phyloP scores from a whole-genome alignment of 2,329 filamentous ascomycete species.

The Tolypocladium pustulatum region DNA sequence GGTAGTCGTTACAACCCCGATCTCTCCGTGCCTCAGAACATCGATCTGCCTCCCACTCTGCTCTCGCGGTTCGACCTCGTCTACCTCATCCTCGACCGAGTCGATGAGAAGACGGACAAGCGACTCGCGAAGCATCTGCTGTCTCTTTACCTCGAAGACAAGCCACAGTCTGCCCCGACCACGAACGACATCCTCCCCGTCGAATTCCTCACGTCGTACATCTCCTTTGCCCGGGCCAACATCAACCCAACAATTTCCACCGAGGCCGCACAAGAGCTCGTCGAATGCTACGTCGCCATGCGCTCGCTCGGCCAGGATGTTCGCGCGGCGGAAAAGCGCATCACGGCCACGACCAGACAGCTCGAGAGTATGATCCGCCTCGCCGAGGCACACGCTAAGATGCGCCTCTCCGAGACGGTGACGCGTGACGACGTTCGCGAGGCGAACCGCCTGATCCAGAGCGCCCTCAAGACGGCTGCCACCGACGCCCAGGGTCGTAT shows the following conservation, averaged over 20 bases:
- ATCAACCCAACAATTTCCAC: slow-evolving; percentile 74
- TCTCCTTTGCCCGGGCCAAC: slow-evolving; percentile 85
- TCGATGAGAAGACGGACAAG: slow-evolving; percentile 83
- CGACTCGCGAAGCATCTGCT: slow-evolving; percentile 85
- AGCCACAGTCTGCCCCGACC: slow-evolving; percentile 70
- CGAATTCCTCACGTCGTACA: slow-evolving; percentile 93
- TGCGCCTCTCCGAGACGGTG: slow-evolving; percentile 73
- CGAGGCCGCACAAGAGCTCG: slow-evolving; percentile 72
- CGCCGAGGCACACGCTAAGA: slow-evolving; percentile 92
- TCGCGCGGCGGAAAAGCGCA: slow-evolving; percentile 82
- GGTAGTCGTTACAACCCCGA: slow-evolving; percentile 97
- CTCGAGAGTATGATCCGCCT: slow-evolving; percentile 98
- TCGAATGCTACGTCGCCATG: slow-evolving; percentile 87
- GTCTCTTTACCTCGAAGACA: slow-evolving; percentile 94
- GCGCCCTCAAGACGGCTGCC: slow-evolving; percentile 91
- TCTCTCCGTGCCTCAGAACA: slow-evolving; percentile 92
- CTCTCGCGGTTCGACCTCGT: slow-evolving; percentile 95
- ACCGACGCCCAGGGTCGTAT: slow-evolving; percentile 89
- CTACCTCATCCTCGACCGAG: slow-evolving; percentile 88
- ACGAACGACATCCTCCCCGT: slow-evolving; percentile 75
- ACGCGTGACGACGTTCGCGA: slow-evolving; percentile 77
- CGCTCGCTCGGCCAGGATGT: slow-evolving; percentile 84
- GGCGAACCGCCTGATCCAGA: slow-evolving; percentile 85
- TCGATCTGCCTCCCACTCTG: slow-evolving; percentile 89
- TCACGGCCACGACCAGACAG: slow-evolving; percentile 94